phyloP scores from a whole-genome alignment of 139 green algal genomes.

The Coelastrella sp. region DNA sequence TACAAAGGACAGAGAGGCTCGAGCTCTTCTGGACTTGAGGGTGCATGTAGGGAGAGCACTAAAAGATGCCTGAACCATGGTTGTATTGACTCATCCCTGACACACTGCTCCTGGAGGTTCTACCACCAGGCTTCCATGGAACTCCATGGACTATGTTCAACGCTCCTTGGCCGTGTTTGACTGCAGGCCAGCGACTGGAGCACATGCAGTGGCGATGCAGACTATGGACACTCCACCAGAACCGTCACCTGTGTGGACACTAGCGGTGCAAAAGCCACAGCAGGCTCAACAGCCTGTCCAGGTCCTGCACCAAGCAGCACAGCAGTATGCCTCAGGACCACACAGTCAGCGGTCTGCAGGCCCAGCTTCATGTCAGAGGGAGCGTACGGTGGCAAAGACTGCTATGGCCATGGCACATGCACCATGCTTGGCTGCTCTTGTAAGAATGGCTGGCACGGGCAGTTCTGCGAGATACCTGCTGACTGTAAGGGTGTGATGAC shows the following conservation, averaged over 20 bases:
- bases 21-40: too few relatives aligned
- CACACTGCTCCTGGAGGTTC: too few relatives aligned
- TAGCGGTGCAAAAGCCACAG: neutral
- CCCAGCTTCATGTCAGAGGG: conserved; percentile 18
- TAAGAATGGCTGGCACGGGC: conserved; percentile 22
- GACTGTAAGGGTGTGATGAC: conserved; percentile 17
- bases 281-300: neutral
- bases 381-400: neutral
- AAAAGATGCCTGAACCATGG: too few relatives aligned
- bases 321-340: neutral
- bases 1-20: too few relatives aligned
- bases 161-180: neutral
- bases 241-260: neutral
- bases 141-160: too few relatives aligned
- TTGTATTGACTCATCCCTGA: too few relatives aligned
- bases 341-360: neutral
- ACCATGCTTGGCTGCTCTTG: conserved; percentile 29
- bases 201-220: conserved; percentile 31
- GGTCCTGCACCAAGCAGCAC: neutral
- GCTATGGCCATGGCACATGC: conserved; percentile 31
- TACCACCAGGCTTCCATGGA: too few relatives aligned
- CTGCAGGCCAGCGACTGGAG: conserved; percentile 50
- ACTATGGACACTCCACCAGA: conserved; percentile 12
- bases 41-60: too few relatives aligned
- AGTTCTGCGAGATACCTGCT: conserved; percentile 33